Conservation (phyloP, 164 flowering plant genomes). For the Liquidambar formosana region DNA sequence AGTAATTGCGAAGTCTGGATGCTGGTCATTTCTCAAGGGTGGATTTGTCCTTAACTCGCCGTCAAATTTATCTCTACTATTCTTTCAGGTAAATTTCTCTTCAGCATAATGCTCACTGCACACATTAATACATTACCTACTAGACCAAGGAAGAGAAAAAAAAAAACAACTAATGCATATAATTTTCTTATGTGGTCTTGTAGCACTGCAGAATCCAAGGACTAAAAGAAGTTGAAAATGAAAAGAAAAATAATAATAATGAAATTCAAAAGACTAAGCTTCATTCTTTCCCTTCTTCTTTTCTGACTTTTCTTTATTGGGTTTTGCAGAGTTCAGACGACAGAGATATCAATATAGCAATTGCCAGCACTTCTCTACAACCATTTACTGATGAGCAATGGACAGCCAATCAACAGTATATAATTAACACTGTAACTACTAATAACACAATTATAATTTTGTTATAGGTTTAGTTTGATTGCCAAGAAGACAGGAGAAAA, state of each 20-base stretch:
- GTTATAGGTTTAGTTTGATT: too few relatives aligned
- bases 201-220: too few relatives aligned
- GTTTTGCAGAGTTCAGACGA: slow-evolving; percentile 43
- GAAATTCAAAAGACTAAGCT: not conserved
- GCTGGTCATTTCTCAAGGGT: slow-evolving; percentile 99
- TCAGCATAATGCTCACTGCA: too few relatives aligned
- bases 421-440: slow-evolving; percentile 52
- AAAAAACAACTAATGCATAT: too few relatives aligned
- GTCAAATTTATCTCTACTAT: slow-evolving; percentile 37
- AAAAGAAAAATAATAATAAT: too few relatives aligned
- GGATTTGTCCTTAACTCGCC: slow-evolving; percentile 67
- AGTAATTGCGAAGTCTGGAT: slow-evolving; percentile 59
- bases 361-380: slow-evolving; percentile 74
- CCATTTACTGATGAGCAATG: slow-evolving; percentile 84
- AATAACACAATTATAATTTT: not conserved
- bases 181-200: too few relatives aligned
- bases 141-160: too few relatives aligned
- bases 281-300: too few relatives aligned
- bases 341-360: slow-evolving; percentile 30
- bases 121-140: too few relatives aligned
- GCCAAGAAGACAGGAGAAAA: too few relatives aligned
- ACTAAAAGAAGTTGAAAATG: not conserved
- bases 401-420: slow-evolving; percentile 63
- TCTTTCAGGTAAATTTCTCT: slow-evolving; percentile 49
- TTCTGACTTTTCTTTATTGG: not conserved